Conservation (phyloP, 768 basidiomycete genomes). For the Rhodotorula babjevae region DNA sequence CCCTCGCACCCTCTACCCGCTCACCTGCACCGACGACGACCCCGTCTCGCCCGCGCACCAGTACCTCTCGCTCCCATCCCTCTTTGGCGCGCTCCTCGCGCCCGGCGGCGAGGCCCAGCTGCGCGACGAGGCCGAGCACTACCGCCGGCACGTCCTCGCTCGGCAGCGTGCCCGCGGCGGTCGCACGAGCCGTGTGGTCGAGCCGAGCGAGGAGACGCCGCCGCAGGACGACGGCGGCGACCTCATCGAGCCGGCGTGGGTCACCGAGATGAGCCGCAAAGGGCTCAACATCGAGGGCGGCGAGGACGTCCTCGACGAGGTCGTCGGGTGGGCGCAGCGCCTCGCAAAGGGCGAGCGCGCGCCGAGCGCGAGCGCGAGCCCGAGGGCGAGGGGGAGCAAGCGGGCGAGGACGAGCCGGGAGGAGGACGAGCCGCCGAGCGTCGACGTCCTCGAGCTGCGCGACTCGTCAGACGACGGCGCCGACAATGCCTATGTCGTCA, state of each 20-base stretch:
- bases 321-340: constrained; percentile 51
- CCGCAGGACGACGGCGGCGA: not conserved
- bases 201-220: constrained; percentile 1
- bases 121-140: constrained; percentile 38
- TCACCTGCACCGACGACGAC: constrained; percentile 57
- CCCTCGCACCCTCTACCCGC: constrained; percentile 71
- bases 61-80: constrained; percentile 50
- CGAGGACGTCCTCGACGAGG: constrained; percentile 51
- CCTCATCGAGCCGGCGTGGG: constrained; percentile 2
- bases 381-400: not conserved
- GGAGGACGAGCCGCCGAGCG: not conserved
- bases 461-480: not conserved
- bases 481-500: not conserved
- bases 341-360: not conserved
- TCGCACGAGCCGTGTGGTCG: not conserved
- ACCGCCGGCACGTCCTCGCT: not conserved
- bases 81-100: constrained; percentile 59
- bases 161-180: not conserved
- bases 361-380: not conserved
- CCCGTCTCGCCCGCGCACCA: constrained; percentile 57
- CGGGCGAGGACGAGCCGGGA: not conserved
- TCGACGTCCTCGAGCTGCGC: not conserved
- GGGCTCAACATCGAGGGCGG: constrained; percentile 61
- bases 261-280: constrained; percentile 3
- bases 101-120: constrained; percentile 44